Conservation (phyloP, 2,329 filamentous ascomycete species). For the Calonectria fujianensis region DNA sequence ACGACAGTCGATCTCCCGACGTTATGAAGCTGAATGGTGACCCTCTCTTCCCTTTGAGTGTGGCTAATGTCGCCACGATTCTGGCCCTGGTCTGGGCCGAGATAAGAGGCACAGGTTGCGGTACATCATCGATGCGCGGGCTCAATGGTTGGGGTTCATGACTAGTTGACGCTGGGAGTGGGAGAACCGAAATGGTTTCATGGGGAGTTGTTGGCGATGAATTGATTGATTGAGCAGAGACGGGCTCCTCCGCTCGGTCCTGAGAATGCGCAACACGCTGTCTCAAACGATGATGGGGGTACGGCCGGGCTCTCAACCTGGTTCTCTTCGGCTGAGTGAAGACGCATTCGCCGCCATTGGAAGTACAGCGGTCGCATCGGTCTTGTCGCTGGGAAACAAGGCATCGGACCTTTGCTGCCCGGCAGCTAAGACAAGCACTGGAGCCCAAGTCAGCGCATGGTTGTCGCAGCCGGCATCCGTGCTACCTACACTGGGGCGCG, state of each 20-base stretch:
- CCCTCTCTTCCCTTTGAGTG: conserved; percentile 42
- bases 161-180: not conserved
- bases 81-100: conserved; percentile 33
- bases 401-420: conserved; percentile 38
- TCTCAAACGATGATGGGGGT: conserved; percentile 22
- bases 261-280: not conserved
- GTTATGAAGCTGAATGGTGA: conserved; percentile 46
- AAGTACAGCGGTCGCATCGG: conserved; percentile 36
- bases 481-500: conserved; percentile 44
- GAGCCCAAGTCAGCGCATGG: conserved; percentile 14
- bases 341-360: conserved; percentile 32
- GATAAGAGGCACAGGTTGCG: conserved; percentile 8
- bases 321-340: conserved; percentile 37
- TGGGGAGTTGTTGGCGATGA: not conserved
- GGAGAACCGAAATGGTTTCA: conserved; percentile 1
- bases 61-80: conserved; percentile 37
- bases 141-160: not conserved
- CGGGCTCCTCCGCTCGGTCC: not conserved
- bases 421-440: conserved; percentile 39
- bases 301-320: conserved; percentile 23
- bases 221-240: not conserved
- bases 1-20: conserved; percentile 35
- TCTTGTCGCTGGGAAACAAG: conserved; percentile 30
- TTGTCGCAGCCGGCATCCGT: not conserved
- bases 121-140: not conserved